phyloP scores from a whole-genome alignment of 805 yeast genomes.

The Schizosaccharomyces japonicus region DNA sequence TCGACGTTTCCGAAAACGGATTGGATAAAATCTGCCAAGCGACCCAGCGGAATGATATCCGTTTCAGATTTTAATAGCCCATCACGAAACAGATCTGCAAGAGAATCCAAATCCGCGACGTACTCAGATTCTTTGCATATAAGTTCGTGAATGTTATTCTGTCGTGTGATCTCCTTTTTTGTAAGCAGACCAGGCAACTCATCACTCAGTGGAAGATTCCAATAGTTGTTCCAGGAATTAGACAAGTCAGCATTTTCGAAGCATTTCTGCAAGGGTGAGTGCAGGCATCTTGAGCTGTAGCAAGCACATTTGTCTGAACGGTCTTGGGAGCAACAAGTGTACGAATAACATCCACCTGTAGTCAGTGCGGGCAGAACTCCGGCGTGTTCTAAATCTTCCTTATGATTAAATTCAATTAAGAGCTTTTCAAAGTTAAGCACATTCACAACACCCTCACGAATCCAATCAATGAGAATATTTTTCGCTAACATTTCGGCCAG shows the following conservation, averaged over 20 bases:
- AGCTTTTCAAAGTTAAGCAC: neutral
- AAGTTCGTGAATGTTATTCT: conserved; percentile 53
- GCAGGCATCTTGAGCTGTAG: neutral
- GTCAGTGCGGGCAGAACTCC: neutral
- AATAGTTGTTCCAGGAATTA: neutral
- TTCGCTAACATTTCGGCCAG: neutral
- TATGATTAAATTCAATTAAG: neutral
- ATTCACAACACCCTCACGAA: neutral
- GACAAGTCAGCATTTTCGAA: neutral
- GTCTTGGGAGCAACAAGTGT: neutral
- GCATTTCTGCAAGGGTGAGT: too few relatives aligned
- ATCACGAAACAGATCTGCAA: conserved; percentile 33
- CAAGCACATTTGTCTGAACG: neutral
- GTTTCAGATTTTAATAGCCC: conserved; percentile 13
- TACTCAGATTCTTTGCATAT: conserved; percentile 48
- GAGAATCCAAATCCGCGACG: conserved; percentile 40
- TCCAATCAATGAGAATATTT: neutral
- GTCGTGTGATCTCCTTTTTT: conserved; percentile 31
- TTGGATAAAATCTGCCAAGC: conserved; percentile 30
- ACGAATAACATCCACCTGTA: conserved; percentile 2
- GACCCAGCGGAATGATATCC: conserved; percentile 20
- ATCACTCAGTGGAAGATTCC: neutral
- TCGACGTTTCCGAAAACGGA: conserved; percentile 35
- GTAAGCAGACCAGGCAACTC: conserved; percentile 6
- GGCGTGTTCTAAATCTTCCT: neutral